Percentiles rank a stretch among this genome's conserved stretches.
Conservation (phyloP, 805 yeast genomes). For the Scheffersomyces stipitis region DNA sequence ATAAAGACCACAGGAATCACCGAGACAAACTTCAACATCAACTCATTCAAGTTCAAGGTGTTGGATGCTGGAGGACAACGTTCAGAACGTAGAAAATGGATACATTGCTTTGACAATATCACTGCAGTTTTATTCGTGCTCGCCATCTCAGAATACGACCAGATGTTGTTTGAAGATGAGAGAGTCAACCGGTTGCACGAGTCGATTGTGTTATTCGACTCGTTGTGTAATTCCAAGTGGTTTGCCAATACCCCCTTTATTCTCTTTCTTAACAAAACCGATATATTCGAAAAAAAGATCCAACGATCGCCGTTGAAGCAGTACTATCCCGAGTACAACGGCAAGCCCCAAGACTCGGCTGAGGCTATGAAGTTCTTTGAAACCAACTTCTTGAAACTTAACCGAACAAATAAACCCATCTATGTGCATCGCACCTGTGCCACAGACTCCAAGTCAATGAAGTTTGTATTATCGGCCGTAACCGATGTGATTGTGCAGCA, state of each 20-base stretch:
- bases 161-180: constrained; percentile 85
- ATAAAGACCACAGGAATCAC: constrained; percentile 96
- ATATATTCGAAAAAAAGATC: constrained; percentile 73
- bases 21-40: constrained; percentile 74
- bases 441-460: constrained; percentile 86
- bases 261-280: constrained; percentile 85
- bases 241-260: constrained; percentile 84
- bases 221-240: constrained; percentile 83
- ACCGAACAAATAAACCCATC: constrained; percentile 69
- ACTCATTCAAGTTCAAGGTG: constrained; percentile 65
- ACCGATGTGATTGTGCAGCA: constrained; percentile 88
- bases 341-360: constrained; percentile 58
- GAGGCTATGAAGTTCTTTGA: constrained; percentile 75
- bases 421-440: constrained; percentile 95
- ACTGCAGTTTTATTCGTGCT: constrained; percentile 85
- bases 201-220: constrained; percentile 78
- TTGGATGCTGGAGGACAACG: constrained; percentile 97
- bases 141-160: constrained; percentile 92
- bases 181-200: constrained; percentile 89
- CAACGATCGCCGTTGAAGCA: constrained; percentile 60
- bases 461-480: constrained; percentile 86
- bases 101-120: constrained; percentile 88
- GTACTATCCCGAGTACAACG: constrained; percentile 78
- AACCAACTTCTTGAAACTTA: constrained; percentile 58
- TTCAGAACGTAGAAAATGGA: constrained; percentile 90